Evolutionary conservation across 2,329 filamentous ascomycete genomes (phyloP), one percentile per base, ranked within the genome.

Genomic region (Plectosphaerella cucumerina): DNA sequence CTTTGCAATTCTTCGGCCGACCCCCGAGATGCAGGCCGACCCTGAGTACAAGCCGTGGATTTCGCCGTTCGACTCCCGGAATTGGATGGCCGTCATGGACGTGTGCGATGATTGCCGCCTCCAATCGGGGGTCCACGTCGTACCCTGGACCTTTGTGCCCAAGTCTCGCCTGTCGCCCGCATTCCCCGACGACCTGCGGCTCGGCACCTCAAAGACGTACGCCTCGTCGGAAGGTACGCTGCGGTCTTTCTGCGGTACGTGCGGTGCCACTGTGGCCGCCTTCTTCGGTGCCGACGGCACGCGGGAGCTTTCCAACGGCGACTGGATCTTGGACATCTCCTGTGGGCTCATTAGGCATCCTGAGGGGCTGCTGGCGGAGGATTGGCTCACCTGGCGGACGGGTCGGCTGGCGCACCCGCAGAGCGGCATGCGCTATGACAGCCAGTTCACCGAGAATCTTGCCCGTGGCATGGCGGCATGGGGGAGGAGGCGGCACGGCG

Each of bases 371-470:
- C 65, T 70, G 61, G 73, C 73, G 0, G 68, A 74, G 54, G 62
- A 67, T 8, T 78, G 76, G 76, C 52, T 78, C 17, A 70, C 66
- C 1, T 78, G 76, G 75, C 62, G 71, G 48, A 67, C 70, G 18
- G 63, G 59, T 1, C 61, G 64, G 50, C 26, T 71, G 10, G 65
- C 61, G 1, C 70, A 61, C 58, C 48, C 54, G 6, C 62, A 66
- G 8, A 64, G 60, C 23, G 74, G 72, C 3, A 63, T 58, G 52
- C 52, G 49, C 20, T 77, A 64, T 48, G 72, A 76, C 45, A 22
- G 49, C 1, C 58, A 54, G 2, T 72, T 77, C 55, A 50, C 56
- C 1, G 61, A 69, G 51, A 62, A 62, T 1, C 33, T 76, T 49
- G 53, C 60, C 34, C 56, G 67, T 17, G 74, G 73, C 0, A 64